Conservation (phyloP, 306 rosid genomes). For the Quercus agrifolia region DNA sequence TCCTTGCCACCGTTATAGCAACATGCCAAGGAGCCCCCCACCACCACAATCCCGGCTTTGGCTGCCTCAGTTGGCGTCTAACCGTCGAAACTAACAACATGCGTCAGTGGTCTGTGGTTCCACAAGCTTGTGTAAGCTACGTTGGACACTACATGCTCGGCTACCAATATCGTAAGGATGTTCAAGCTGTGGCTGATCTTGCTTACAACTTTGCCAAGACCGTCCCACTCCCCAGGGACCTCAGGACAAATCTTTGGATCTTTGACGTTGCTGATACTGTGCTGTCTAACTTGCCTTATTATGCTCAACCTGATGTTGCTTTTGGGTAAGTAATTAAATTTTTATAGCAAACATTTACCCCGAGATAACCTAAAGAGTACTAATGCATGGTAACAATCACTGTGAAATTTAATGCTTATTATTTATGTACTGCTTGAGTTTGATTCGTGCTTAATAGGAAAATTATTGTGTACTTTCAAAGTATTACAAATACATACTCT, state of each 20-base stretch:
- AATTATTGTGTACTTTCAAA: too few relatives aligned
- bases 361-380: too few relatives aligned
- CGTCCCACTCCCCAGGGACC: background rate
- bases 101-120: background rate
- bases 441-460: too few relatives aligned
- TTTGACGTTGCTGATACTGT: background rate
- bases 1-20: background rate
- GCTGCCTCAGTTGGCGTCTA: background rate
- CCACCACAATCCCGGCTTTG: background rate
- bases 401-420: too few relatives aligned
- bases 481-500: too few relatives aligned
- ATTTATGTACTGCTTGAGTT: too few relatives aligned
- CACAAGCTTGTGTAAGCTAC: background rate
- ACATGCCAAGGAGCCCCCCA: background rate
- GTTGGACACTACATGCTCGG: constrained; percentile 1
- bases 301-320: background rate
- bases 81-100: background rate
- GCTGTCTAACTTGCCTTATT: background rate
- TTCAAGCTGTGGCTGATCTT: background rate
- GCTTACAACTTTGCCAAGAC: background rate
- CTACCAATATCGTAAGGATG: background rate
- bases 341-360: background rate
- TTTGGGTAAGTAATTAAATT: background rate
- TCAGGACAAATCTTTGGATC: background rate
- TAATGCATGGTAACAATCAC: too few relatives aligned